Conservation (phyloP, 2,329 filamentous ascomycete genomes). For the Aspergillus uvarum region DNA sequence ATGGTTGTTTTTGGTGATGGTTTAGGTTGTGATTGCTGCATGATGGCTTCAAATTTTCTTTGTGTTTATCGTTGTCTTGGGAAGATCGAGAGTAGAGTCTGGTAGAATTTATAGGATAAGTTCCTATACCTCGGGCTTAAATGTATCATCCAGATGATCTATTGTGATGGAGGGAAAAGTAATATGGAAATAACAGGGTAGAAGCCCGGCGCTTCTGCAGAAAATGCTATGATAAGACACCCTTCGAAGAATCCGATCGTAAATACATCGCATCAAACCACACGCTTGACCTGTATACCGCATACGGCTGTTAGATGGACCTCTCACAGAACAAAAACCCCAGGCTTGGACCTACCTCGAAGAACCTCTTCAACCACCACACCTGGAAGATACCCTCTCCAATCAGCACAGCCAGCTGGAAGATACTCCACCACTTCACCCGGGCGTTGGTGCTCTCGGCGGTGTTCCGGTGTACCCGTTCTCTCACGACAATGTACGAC, state of each 20-base stretch:
- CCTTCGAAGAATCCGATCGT: conserved; percentile 11
- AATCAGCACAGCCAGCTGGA: conserved; percentile 84
- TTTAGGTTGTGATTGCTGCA: not conserved
- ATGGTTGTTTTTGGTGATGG: not conserved
- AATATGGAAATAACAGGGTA: not conserved
- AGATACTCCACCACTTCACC: conserved; percentile 99
- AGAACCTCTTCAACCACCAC: conserved; percentile 99
- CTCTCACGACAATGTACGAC: conserved; percentile 90
- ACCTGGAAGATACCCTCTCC: conserved; percentile 97
- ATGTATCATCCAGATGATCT: conserved; percentile 13
- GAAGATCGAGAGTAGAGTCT: conserved; percentile 1
- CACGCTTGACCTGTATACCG: conserved; percentile 45
- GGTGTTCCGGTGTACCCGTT: conserved; percentile 95
- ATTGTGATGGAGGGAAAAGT: conserved; percentile 1
- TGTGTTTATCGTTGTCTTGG: not conserved
- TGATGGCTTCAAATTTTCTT: no score
- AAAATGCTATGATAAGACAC: conserved; percentile 2
- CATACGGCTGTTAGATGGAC: not conserved
- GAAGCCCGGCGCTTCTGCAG: not conserved
- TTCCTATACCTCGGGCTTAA: not conserved
- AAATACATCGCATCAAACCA: conserved; percentile 38
- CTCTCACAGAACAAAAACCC: not conserved
- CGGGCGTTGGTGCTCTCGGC: conserved; percentile 96
- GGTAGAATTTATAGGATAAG: not conserved
- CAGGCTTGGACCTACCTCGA: conserved; percentile 62